Conservation (phyloP, 768 basidiomycete species). For the Mycena polygramma region DNA sequence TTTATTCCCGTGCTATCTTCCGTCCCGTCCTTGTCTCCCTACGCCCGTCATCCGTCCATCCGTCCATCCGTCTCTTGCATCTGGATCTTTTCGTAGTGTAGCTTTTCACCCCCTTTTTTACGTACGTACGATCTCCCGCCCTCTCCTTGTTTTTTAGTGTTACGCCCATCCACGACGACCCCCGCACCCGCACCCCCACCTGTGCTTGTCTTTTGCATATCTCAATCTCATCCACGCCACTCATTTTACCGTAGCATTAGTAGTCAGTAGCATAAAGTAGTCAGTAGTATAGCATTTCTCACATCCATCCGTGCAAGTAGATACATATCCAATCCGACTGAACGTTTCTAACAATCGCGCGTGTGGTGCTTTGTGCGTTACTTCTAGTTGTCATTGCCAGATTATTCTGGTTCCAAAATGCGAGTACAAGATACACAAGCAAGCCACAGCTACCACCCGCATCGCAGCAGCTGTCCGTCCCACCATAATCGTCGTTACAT, state of each 20-base stretch:
- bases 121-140: conserved; percentile 4
- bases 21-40: conserved; percentile 1
- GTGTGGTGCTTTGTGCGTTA: background rate
- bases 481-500: background rate
- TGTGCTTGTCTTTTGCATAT: conserved; percentile 39
- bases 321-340: conserved; percentile 45
- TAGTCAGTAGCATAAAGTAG: conserved; percentile 44
- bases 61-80: conserved; percentile 58
- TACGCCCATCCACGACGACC: conserved; percentile 26
- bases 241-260: conserved; percentile 60
- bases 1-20: conserved; percentile 25
- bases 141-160: conserved; percentile 19
- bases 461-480: background rate
- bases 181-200: conserved; percentile 1
- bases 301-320: conserved; percentile 63
- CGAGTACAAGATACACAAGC: background rate
- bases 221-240: conserved; percentile 42
- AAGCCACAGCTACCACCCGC: background rate
- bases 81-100: conserved; percentile 50
- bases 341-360: background rate
- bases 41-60: conserved; percentile 24
- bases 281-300: conserved; percentile 57
- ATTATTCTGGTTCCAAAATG: background rate
- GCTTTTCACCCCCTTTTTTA: conserved; percentile 3
- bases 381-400: background rate